Evolutionary conservation across 2,329 filamentous ascomycete species (phyloP), one percentile per base, ranked within the genome.

Genomic region (Talaromyces sp.): DNA sequence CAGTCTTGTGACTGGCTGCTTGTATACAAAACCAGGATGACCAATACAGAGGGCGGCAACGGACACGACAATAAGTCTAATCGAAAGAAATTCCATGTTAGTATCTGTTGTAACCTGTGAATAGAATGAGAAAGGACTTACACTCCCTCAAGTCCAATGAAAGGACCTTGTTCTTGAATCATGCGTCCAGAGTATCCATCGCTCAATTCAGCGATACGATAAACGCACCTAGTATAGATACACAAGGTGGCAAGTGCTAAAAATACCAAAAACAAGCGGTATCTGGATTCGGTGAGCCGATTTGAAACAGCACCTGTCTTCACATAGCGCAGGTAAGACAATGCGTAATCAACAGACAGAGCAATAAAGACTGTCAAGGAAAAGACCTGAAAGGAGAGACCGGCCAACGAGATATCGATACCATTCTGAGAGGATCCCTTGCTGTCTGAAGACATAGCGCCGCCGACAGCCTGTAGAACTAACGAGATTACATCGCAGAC

Each of bases 161-260:
- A 86, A 58, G 82, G 72, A 37, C 73, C 74, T 72, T 86, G 76
- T 37, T 80, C 70, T 35, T 66, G 21, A 39, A 53, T 40, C 15
- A 53, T 15, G 22, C 3, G 50, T 15, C 50, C 50, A 31, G 70
- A 68, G 86, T 86, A 90, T 1, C 87, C 87, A 54, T 81, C 76
- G 62, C 80, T 82, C 62, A 89, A 72, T 77, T 89, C 86, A 0
- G 81, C 82, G 21, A 88, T 81, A 56, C 87, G 81, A 70, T 84
- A 89, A 41, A 84, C 80, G 62, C 81, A 85, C 8, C 87, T 78
- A 65, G 82, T 81, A 61, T 89, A 81, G 65, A 89, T 84, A 63
- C 79, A 80, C 11, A 87, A 54, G n/a, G 84, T 85, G 2, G 84
- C 79, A 2, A 87, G 68, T 1, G 73, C 68, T 17, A 88, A 75